Evolutionary conservation across 768 basidiomycete species (phyloP), one percentile per base, ranked within the genome.

Genomic region (Boletus subcaerulescens): DNA sequence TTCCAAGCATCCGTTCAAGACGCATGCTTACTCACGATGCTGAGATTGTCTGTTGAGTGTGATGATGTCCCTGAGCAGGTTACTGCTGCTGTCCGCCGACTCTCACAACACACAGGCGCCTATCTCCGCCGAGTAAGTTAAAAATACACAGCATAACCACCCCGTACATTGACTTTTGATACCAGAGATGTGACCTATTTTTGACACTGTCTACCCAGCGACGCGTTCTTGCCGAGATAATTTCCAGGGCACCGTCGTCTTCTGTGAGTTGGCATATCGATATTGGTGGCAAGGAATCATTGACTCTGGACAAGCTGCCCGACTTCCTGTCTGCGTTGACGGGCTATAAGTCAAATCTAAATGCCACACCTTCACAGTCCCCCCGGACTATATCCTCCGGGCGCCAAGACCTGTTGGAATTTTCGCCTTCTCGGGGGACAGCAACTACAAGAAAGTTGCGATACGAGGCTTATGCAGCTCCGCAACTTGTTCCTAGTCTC

Each of bases 161-260:
- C 9, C 20, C 18, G 42, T 18, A 45, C 39, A 50, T 29, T 66
- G 32, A 61, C 48, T 18, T 41, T 32, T 53, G 29, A 39, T 50
- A 48, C 33, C 61, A 92, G 90, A 81, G 89, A 52, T 91, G 88
- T 62, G 76, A 81, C 24, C 84, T 89, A 65, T 91, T 92, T 64
- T 60, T 83, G 31, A 72, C 70, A 12, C 69, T 88, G 15, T 73
- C 72, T 8, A 64, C 69, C 18, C 72, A 85, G 50, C 78, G 74
- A 58, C 66, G 73, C 11, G 57, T 72, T 6, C 76, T 91, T 18
- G 56, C 67, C 18, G 69, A 76, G 13, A 77, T 87, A 45, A 61
- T 86, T 39, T 67, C 73, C 4, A 72, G 65, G n/a, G 77, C 82
- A 29, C 65, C 68, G 38, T 82, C 85, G 2, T 73, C 81, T 48